These are phyloP conservation scores for Raphanus hybrid DNA, from an alignment of 441 rosid genomes.

Conservation along the genomic window DNA sequence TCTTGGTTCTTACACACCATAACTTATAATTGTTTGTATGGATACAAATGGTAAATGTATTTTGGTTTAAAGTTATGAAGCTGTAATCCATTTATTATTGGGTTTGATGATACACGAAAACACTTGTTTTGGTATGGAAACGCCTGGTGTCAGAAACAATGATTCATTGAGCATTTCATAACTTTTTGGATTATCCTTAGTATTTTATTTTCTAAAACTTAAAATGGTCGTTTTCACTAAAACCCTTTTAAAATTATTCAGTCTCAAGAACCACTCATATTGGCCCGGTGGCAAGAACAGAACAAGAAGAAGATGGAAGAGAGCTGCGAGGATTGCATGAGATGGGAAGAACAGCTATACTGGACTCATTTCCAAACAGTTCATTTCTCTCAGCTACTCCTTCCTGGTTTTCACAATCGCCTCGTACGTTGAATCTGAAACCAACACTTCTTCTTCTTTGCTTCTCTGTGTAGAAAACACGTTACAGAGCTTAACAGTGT, in stretches of 20 bases:
- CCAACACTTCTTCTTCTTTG: background rate
- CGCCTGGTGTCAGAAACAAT: constrained; percentile 6
- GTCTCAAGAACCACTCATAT: background rate
- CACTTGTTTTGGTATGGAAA: background rate
- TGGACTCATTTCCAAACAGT: constrained; percentile 70
- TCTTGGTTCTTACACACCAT: background rate
- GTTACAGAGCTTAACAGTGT: background rate
- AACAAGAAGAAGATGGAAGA: constrained; percentile 48
- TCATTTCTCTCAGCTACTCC: constrained; percentile 65
- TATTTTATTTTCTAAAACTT: background rate
- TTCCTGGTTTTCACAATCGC: constrained; percentile 52
- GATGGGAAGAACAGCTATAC: constrained; percentile 73
- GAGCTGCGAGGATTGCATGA: constrained; percentile 47
- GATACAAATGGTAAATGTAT: background rate
- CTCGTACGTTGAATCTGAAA: constrained; percentile 49
- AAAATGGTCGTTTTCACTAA: background rate
- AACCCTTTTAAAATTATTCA: background rate
- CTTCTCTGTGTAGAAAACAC: background rate
- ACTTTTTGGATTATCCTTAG: background rate
- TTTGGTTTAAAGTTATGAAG: background rate
- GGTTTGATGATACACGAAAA: background rate
- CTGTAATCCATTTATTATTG: background rate
- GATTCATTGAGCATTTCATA: background rate
- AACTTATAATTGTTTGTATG: background rate
- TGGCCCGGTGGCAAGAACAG: background rate